phyloP scores from a whole-genome alignment of 139 green algal species.

The Picochlorum sp. region DNA sequence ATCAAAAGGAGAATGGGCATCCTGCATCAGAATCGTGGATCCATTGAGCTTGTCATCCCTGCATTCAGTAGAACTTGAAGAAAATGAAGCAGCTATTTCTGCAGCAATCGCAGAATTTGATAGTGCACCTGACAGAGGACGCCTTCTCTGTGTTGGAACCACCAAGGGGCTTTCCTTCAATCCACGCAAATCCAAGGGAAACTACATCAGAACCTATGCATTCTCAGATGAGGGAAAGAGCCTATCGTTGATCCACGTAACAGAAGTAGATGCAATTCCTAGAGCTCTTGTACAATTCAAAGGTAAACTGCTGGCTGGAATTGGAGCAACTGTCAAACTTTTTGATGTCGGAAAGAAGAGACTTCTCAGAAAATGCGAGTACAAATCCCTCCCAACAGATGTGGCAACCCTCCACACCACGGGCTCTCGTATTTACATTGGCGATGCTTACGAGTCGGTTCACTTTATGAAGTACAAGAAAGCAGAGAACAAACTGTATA shows the following conservation, averaged over 20 bases:
- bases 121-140: slow-evolving; percentile 15
- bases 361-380: slow-evolving; percentile 95
- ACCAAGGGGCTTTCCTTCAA: slow-evolving; percentile 74
- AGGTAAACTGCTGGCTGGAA: slow-evolving; percentile 79
- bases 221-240: slow-evolving; percentile 53
- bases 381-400: slow-evolving; percentile 63
- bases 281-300: slow-evolving; percentile 78
- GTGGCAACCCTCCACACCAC: slow-evolving; percentile 55
- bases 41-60: slow-evolving; percentile 37
- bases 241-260: slow-evolving; percentile 89
- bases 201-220: slow-evolving; percentile 71
- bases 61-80: slow-evolving; percentile 64
- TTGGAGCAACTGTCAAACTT: slow-evolving; percentile 75
- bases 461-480: slow-evolving; percentile 81
- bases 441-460: slow-evolving; percentile 73
- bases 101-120: slow-evolving; percentile 56
- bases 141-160: slow-evolving; percentile 75
- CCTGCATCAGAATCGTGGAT: slow-evolving; percentile 83
- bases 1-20: slow-evolving; percentile 71
- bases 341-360: slow-evolving; percentile 96
- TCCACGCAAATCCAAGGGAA: slow-evolving; percentile 60
- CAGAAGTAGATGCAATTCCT: slow-evolving; percentile 59
- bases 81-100: slow-evolving; percentile 75
- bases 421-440: slow-evolving; percentile 79
- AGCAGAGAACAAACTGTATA: slow-evolving; percentile 86